Evolutionary conservation across 345 rosid species (phyloP), one percentile per base, ranked within the genome.

Genomic region (Salix brachista): DNA sequence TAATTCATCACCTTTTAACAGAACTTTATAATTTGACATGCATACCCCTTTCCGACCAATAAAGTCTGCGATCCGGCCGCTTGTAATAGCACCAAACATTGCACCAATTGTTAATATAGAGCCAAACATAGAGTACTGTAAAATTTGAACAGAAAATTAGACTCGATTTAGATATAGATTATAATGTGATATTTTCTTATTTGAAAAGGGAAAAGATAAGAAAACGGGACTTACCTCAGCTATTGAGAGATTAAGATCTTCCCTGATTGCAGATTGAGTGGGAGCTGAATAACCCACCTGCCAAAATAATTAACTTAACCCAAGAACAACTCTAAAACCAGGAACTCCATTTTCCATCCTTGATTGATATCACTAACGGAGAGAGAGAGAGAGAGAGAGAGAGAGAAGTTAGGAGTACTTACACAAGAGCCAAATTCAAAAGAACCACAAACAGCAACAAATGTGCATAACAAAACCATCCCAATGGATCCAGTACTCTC

Each of bases 281-380:
- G 99, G 97, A 30, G 99, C 97, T 70, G 99, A 91, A 87, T 90
- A 94, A 42, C 99, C 97, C 85, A 90, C 97, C 99, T 94, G 90
- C 71, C 86, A 87, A 80, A 89, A 80, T 37, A 86, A 75, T 50
- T 41, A 75, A 82, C 86, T 82, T 71, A 69, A 54, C 77, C 52
- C 74, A 67, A 74, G 81, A 77, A 80, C 48, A 54, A 64, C 32
- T 71, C 68, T 77, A 14, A 77, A 80, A 77, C 75, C 78, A 72
- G 69, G 80, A 81, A 67, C 26, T 32, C 26, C 11, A 58, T 41
- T 69, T 52, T 61, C 62, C 69, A 70, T 46, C 36, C 12, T 65
- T 62, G 8, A 44, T 17, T 13, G 7, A 39, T 21, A 58, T 19
- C 48, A 44, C 14, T 7, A 28, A 8, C 16, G 13, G 36, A 18